Percentiles rank a stretch among this genome's conserved stretches.
These are phyloP conservation scores for Trypanosoma scelopori DNA, from an alignment of 208 protist species.

Conservation along the genomic window DNA sequence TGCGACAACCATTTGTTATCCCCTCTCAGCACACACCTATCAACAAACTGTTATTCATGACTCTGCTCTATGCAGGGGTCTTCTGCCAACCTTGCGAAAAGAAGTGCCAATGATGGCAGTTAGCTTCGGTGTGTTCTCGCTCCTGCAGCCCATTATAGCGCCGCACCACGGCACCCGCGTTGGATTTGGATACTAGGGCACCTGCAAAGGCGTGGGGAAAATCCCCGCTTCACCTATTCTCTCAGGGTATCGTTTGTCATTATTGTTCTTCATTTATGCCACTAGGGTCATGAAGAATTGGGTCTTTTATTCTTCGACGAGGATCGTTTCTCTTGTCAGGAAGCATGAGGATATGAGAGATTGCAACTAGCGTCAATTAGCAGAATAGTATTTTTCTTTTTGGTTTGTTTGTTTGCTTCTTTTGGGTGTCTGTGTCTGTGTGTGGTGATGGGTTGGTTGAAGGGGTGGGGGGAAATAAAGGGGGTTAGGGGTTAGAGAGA, in stretches of 20 bases:
- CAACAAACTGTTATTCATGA: conserved; percentile 91
- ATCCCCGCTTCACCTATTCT: conserved; percentile 15
- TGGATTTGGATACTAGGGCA: conserved; percentile 83
- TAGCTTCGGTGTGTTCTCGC: conserved; percentile 77
- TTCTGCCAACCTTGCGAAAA: conserved; percentile 74
- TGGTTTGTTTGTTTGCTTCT: too few relatives aligned
- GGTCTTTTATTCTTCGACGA: neutral
- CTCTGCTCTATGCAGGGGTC: conserved; percentile 84
- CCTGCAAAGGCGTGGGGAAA: neutral
- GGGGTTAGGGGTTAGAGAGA: too few relatives aligned
- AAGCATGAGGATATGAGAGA: too few relatives aligned
- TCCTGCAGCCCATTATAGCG: conserved; percentile 73
- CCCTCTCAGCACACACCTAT: conserved; percentile 82
- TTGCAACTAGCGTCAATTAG: too few relatives aligned
- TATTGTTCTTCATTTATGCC: neutral
- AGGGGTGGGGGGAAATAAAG: too few relatives aligned
- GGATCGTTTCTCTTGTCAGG: too few relatives aligned
- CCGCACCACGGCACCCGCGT: conserved; percentile 78
- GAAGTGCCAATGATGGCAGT: conserved; percentile 90
- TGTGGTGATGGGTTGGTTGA: too few relatives aligned
- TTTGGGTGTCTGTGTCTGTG: too few relatives aligned
- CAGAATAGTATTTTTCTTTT: too few relatives aligned
- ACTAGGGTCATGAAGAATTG: neutral
- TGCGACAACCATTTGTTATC: conserved; percentile 86
- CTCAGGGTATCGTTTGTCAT: conserved; percentile 1